Conservation (phyloP, 257 asterid species). For the Scutellaria baicalensis region DNA sequence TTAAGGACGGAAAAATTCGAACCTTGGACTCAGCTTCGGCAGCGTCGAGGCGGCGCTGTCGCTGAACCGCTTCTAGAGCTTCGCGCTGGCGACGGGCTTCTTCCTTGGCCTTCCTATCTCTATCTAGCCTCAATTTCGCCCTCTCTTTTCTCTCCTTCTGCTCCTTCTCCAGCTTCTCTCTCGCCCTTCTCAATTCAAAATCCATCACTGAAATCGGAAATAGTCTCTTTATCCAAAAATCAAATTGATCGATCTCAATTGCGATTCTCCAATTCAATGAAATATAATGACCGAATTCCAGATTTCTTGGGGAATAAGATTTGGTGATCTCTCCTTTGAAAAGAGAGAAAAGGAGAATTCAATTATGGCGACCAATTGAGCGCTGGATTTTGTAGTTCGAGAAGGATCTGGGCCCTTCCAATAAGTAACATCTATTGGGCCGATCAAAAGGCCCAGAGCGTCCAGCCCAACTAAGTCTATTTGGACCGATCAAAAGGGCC, state of each 20-base stretch:
- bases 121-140: slow-evolving; percentile 68
- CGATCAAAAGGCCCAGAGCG: neutral
- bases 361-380: neutral
- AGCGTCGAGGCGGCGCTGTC: slow-evolving; percentile 72
- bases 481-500: no score
- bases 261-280: neutral
- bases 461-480: neutral
- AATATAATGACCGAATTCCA: slow-evolving; percentile 2
- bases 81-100: slow-evolving; percentile 76
- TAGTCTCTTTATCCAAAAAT: neutral
- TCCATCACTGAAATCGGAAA: slow-evolving; percentile 43
- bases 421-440: neutral
- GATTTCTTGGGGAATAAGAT: slow-evolving; percentile 35
- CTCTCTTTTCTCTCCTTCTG: slow-evolving; percentile 68
- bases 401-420: slow-evolving; percentile 36
- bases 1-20: neutral
- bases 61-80: slow-evolving; percentile 70
- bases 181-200: slow-evolving; percentile 83
- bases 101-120: slow-evolving; percentile 57
- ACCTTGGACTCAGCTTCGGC: slow-evolving; percentile 82
- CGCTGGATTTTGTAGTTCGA: slow-evolving; percentile 8
- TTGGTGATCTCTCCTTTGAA: neutral
- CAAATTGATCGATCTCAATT: slow-evolving; percentile 9
- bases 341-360: neutral
- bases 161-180: slow-evolving; percentile 84